Base-by-base conservation (phyloP, 345 rosid genomes). In the Salix viminalis region DNA sequence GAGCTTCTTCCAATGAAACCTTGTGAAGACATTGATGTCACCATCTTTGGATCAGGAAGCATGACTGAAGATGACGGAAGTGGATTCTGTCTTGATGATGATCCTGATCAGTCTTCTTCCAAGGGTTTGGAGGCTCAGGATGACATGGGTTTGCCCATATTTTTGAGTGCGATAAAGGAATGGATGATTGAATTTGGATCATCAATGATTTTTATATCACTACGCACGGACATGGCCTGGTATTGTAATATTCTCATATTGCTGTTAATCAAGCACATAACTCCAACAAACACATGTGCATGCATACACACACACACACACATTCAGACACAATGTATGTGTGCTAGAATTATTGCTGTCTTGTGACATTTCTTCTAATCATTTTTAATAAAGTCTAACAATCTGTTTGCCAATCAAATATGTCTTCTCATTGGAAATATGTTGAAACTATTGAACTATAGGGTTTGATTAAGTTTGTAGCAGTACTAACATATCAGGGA, bases 111-210 rank as follows among this genome's bases (percentile, higher is more conserved):
- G 52, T 85, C 90, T 73, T 83, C 89, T 69, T 78, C 84, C 9
- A 85, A 73, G 56, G 75, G 62, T 69, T 81, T 85, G 11, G 88
- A 75, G 50, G 79, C 79, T 11, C 73, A 76, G 28, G 84, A 69
- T 72, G 78, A 68, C 83, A 74, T 71, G 88, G 97, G 70, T 68
- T 85, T 73, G 78, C 85, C 90, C 7, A 83, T 91, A 39, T 91
- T 71, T 75, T 81, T 94, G 78, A 89, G 92, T 79, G 87, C 90
- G 34, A 82, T 94, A 54, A 94, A 94, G 82, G 97, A 90, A 79
- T 92, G 98, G 97, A 86, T 82, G 94, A 90, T 92, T 65, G 98
- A 94, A 77, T 89, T 85, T 75, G 95, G 94, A 42, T 78, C 90
- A 19, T 83, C 88, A 15, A 83, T 82, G 91, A 75, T 91, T 68